Percentiles rank a stretch among this genome's conserved stretches.
Conservation (phyloP, 441 rosid species). For the Syzygium syzygioides region DNA sequence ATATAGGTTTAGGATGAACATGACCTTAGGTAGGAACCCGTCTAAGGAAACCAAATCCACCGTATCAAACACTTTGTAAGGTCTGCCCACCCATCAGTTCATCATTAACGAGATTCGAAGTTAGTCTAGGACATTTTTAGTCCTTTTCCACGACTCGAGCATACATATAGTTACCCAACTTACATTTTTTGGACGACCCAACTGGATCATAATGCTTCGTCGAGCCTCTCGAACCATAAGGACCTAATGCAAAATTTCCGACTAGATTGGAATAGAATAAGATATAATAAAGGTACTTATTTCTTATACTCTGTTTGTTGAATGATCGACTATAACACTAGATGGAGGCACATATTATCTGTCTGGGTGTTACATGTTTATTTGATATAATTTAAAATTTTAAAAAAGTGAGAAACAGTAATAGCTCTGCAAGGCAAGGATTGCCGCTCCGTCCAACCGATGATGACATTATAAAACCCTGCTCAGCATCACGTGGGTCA, state of each 20-base stretch:
- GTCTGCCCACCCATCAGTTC: neutral
- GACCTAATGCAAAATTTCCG: neutral
- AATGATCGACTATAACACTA: neutral
- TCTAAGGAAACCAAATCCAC: neutral
- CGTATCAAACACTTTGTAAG: neutral
- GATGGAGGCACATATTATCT: neutral
- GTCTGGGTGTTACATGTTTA: neutral
- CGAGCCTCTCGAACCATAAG: neutral
- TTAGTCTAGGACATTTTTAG: neutral
- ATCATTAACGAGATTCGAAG: neutral
- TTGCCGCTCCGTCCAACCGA: neutral
- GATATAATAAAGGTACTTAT: neutral
- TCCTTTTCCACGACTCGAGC: neutral
- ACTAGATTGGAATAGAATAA: neutral
- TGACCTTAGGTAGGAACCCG: neutral
- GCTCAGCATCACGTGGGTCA: neutral
- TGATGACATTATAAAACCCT: neutral
- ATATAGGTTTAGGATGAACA: neutral
- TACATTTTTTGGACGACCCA: neutral
- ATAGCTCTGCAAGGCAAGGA: neutral
- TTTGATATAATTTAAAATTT: neutral
- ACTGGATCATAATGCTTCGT: neutral
- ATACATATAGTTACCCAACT: neutral
- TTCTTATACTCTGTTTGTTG: neutral
- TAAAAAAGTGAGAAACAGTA: neutral